These are phyloP conservation scores for Lactarius akahatsu DNA, from an alignment of 768 basidiomycete species.

Conservation along the genomic window DNA sequence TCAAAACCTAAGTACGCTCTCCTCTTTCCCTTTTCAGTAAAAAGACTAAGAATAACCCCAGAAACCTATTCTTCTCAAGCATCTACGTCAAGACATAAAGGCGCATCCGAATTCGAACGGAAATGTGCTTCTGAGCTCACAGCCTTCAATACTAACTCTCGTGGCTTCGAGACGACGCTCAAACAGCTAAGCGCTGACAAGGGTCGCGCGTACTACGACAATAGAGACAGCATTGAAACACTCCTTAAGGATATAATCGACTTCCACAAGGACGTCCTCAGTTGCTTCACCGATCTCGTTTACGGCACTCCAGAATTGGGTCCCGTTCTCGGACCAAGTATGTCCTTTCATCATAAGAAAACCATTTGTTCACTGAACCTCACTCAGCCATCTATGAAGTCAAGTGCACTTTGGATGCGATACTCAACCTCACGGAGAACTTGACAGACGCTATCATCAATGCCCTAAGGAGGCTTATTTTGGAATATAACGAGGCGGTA, in stretches of 20 bases:
- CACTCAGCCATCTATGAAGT: conserved; percentile 53
- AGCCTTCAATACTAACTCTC: conserved; percentile 37
- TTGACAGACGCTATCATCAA: conserved; percentile 49
- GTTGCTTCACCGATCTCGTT: conserved; percentile 36
- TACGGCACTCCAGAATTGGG: conserved; percentile 47
- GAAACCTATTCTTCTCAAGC: conserved; percentile 36
- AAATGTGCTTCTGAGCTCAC: conserved; percentile 40
- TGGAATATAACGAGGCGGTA: conserved; percentile 28
- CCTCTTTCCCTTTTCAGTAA: neutral
- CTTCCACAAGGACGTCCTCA: conserved; percentile 47
- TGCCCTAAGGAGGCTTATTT: conserved; percentile 34
- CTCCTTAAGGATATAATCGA: conserved; percentile 52
- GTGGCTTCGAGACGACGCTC: conserved; percentile 36
- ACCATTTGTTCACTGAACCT: neutral
- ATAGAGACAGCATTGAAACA: conserved; percentile 44
- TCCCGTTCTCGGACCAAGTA: conserved; percentile 55
- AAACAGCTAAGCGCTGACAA: conserved; percentile 40
- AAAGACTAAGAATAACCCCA: neutral
- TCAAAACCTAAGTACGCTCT: conserved; percentile 33
- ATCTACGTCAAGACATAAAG: conserved; percentile 28
- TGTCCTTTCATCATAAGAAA: neutral
- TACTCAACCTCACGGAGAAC: conserved; percentile 51
- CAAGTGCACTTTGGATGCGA: conserved; percentile 57
- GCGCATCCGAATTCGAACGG: conserved; percentile 44
- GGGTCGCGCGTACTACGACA: conserved; percentile 54